Conservation (phyloP, 176 grass and related monocot genomes). For the Lolium perenne region DNA sequence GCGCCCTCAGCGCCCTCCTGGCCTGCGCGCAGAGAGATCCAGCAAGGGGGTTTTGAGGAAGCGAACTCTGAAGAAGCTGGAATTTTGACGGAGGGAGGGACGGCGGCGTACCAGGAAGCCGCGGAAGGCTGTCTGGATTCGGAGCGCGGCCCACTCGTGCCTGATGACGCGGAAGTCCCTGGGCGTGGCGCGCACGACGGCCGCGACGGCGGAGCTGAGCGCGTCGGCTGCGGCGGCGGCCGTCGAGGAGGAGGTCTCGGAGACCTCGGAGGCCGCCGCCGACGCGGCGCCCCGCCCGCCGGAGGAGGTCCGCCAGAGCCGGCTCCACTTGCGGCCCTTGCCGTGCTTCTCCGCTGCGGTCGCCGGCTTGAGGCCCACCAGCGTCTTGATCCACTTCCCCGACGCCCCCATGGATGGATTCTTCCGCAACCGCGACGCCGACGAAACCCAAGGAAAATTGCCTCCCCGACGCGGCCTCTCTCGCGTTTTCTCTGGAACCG, state of each 20-base stretch:
- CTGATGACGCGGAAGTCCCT: conserved; percentile 70
- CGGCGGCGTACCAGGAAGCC: conserved; percentile 63
- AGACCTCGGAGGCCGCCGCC: conserved; percentile 59
- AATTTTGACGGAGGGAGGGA: background rate
- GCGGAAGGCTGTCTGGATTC: conserved; percentile 85
- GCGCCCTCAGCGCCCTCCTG: conserved; percentile 71
- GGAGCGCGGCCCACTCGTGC: conserved; percentile 73
- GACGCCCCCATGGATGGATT: conserved; percentile 61
- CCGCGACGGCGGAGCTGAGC: conserved; percentile 61
- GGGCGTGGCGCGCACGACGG: conserved; percentile 64
- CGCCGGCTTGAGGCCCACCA: conserved; percentile 60
- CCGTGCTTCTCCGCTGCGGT: conserved; percentile 36
- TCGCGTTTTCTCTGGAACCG: background rate
- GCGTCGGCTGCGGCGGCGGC: conserved; percentile 37
- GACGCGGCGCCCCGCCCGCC: conserved; percentile 32
- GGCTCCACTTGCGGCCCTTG: conserved; percentile 70
- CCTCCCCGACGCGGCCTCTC: background rate
- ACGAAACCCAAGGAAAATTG: background rate
- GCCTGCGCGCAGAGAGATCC: conserved; percentile 49
- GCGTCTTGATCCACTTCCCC: conserved; percentile 81
- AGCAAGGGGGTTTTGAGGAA: background rate
- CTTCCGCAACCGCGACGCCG: background rate
- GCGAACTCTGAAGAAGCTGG: background rate
- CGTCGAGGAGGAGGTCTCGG: conserved; percentile 52
- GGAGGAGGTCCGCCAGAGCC: conserved; percentile 73